These are phyloP conservation scores for Torulaspora delbrueckii DNA, from an alignment of 805 yeast genomes.

Conservation along the genomic window DNA sequence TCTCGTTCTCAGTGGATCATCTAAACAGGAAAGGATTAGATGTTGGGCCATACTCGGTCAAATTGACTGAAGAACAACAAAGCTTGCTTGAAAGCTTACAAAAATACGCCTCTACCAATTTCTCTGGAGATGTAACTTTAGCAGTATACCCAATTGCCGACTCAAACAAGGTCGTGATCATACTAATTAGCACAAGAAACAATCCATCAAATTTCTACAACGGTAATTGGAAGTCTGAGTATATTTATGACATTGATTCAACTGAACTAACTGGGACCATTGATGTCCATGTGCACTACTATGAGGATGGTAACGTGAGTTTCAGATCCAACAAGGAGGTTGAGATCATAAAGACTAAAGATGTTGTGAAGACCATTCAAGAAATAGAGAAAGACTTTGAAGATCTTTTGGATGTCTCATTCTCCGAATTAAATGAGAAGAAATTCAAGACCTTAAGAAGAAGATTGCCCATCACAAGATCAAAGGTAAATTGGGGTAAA, in stretches of 20 bases:
- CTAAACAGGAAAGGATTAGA: conserved; percentile 46
- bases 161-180: conserved; percentile 37
- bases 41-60: conserved; percentile 40
- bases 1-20: conserved; percentile 58
- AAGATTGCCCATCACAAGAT: conserved; percentile 84
- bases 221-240: conserved; percentile 80
- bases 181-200: conserved; percentile 65
- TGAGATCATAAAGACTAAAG: conserved; percentile 20
- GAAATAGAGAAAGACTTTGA: conserved; percentile 58
- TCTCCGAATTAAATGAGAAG: conserved; percentile 68
- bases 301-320: conserved; percentile 92
- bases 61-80: conserved; percentile 17
- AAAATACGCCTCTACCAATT: conserved; percentile 59
- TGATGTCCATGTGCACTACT: conserved; percentile 77
- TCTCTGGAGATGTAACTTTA: conserved; percentile 49
- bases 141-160: conserved; percentile 40
- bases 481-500: conserved; percentile 92
- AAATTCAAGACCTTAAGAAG: conserved; percentile 83
- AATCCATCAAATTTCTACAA: conserved; percentile 79
- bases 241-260: conserved; percentile 39
- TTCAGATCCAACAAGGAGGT: conserved; percentile 47
- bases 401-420: conserved; percentile 52
- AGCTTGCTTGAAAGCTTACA: conserved; percentile 20
- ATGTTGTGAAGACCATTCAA: conserved; percentile 45
- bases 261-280: conserved; percentile 49